Evolutionary conservation across 1,139 yeast species (phyloP).

Genomic region (Hyphopichia khmerensis): DNA sequence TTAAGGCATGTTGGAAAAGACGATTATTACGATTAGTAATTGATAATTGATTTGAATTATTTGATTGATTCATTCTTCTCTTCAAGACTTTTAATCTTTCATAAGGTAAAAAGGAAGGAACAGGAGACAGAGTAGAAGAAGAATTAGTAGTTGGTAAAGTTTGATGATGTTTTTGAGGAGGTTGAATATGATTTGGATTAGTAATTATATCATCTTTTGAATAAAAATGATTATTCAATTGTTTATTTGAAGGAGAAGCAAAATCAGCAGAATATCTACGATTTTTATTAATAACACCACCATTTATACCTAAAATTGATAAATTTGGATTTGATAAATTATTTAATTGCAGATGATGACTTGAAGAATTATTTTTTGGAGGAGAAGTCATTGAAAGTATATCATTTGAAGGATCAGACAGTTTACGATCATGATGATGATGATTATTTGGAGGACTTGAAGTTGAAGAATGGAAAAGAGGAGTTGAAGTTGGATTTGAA

Average conservation of each 20-base stretch:
- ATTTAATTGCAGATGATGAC: background rate
- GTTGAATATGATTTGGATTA: conserved; percentile 4
- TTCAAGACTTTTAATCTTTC: conserved; percentile 28
- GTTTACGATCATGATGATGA: background rate
- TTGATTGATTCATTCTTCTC: conserved; percentile 13
- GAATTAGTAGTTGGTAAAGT: background rate
- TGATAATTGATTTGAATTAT: background rate
- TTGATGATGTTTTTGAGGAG: conserved; percentile 5
- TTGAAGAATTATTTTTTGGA: background rate
- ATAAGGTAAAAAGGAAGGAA: conserved; percentile 20
- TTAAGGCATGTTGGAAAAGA: conserved; percentile 19
- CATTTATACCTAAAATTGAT: background rate
- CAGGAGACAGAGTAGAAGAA: background rate
- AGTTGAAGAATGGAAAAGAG: background rate
- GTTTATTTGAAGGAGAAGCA: background rate
- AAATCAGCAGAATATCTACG: conserved; percentile 1
- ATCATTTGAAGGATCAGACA: background rate
- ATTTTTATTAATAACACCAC: background rate
- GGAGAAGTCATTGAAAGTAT: background rate
- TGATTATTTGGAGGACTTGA: background rate
- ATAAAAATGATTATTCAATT: background rate
- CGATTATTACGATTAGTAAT: background rate
- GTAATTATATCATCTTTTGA: background rate
- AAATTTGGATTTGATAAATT: background rate
- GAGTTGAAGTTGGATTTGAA: background rate